Base-by-base conservation (phyloP, 1,139 yeast species). In the Zygoascus hellenicus region DNA sequence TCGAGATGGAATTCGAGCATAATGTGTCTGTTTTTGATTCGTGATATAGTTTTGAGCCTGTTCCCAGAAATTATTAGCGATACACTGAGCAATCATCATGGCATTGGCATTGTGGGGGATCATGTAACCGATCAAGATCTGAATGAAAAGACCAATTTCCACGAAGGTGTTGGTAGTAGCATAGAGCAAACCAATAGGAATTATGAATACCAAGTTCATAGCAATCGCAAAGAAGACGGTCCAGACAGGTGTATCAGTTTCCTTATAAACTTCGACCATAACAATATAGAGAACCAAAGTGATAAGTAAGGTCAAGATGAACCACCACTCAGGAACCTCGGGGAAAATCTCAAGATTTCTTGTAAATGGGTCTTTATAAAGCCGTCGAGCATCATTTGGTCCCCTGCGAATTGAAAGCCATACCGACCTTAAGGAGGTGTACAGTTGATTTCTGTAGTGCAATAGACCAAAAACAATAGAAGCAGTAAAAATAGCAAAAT, bases 31-130 rank as follows among this genome's bases (percentile, higher is more conserved):
- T 59, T 80, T 80, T 62, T 77, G 77, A 57, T 77, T 82, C 60
- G 79, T 83, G 2, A 52, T 40, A 30, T 45, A 48, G 49, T 52
- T 48, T 30, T 38, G 44, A 15, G 83, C 81, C 63, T 78, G 83
- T 58, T 77, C 78, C 57, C 72, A 75, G 42, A 10, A 77, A 58
- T 77, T 78, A 55, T 71, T 73, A 29, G 83, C 84, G 51, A 69
- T 69, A 2, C 79, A 76, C 61, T 77, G 77, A 39, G 77, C 64
- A 43, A 73, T 71, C 71, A 74, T 78, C 55, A 78, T 63, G 2
- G 84, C 83, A 46, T 69, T 64, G 41, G 81, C 82, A 51, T 79
- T 77, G 51, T 81, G 82, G 36, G 81, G 83, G 45, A 78, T 54
- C 11, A 81, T 79, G 54, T 78, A 78, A 30, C 85, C 83, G 22